These are phyloP conservation scores for Ananas comosus DNA, from an alignment of 176 grass and related monocot species.

Conservation along the genomic window DNA sequence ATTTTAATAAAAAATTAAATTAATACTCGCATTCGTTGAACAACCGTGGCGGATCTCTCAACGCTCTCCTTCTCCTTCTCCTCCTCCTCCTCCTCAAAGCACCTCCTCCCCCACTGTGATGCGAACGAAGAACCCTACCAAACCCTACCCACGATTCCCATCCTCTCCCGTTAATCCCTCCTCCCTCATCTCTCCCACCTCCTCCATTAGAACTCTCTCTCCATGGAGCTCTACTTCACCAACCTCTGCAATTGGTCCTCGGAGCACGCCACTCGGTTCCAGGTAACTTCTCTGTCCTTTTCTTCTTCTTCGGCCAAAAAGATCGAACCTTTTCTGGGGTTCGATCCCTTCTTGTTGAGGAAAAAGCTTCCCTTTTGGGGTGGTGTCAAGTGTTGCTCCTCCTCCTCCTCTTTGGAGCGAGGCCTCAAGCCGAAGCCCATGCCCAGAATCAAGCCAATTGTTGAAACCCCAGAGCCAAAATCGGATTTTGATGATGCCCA, in stretches of 20 bases:
- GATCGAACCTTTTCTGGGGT: constrained; percentile 8
- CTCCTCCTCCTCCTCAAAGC: not conserved
- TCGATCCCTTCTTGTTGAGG: constrained; percentile 10
- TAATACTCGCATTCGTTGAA: not conserved
- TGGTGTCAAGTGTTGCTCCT: constrained; percentile 7
- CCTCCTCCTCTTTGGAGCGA: constrained; percentile 7
- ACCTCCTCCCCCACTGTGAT: not conserved
- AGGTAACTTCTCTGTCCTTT: not conserved
- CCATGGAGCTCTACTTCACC: constrained; percentile 27
- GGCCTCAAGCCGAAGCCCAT: constrained; percentile 35
- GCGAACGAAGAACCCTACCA: not conserved
- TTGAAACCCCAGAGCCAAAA: not conserved
- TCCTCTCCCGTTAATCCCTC: not conserved
- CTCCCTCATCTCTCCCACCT: not conserved
- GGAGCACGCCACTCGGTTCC: constrained; percentile 2
- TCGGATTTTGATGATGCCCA: not conserved
- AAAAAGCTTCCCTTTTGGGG: constrained; percentile 7
- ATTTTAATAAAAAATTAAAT: no score
- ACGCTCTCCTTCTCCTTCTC: not conserved
- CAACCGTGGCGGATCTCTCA: not conserved
- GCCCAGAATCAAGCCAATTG: constrained; percentile 6
- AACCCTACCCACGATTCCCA: not conserved
- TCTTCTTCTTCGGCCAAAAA: constrained; percentile 7
- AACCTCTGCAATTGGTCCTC: constrained; percentile 18
- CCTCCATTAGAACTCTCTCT: not conserved